Evolutionary conservation across 192 early-diverging fungal species (phyloP).

Genomic region (Podila clonocystis): DNA sequence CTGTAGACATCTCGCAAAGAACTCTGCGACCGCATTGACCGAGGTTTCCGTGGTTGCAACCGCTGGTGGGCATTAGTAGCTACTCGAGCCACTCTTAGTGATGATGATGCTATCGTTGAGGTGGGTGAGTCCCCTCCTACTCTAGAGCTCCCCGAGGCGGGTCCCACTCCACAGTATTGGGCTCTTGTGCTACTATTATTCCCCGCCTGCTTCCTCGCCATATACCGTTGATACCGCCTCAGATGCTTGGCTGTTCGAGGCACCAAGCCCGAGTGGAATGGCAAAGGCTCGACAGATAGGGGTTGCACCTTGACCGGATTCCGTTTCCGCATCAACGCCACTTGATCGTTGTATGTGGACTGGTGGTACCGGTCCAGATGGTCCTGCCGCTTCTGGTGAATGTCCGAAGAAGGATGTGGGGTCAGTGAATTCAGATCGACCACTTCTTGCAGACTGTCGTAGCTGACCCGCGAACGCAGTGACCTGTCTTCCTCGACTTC

Average conservation of each 20-base stretch:
- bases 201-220: neutral
- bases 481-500: neutral
- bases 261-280: slow-evolving; percentile 38
- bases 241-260: slow-evolving; percentile 21
- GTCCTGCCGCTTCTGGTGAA: neutral
- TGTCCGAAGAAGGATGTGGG: neutral
- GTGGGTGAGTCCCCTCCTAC: neutral
- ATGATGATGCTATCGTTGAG: neutral
- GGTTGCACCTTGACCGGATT: slow-evolving; percentile 39
- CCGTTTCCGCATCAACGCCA: neutral
- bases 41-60: neutral
- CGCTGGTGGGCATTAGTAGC: neutral
- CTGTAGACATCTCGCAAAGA: slow-evolving; percentile 28
- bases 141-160: neutral
- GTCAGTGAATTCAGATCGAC: neutral
- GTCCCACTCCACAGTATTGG: neutral
- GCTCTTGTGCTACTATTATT: neutral
- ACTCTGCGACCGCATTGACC: slow-evolving; percentile 18
- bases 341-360: neutral
- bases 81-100: neutral
- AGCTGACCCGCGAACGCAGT: neutral
- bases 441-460: slow-evolving; percentile 1
- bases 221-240: slow-evolving; percentile 16
- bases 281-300: slow-evolving; percentile 36
- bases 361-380: neutral